These are phyloP conservation scores for Chalara sp. DNA, from an alignment of 2,329 filamentous ascomycete genomes.

Conservation along the genomic window DNA sequence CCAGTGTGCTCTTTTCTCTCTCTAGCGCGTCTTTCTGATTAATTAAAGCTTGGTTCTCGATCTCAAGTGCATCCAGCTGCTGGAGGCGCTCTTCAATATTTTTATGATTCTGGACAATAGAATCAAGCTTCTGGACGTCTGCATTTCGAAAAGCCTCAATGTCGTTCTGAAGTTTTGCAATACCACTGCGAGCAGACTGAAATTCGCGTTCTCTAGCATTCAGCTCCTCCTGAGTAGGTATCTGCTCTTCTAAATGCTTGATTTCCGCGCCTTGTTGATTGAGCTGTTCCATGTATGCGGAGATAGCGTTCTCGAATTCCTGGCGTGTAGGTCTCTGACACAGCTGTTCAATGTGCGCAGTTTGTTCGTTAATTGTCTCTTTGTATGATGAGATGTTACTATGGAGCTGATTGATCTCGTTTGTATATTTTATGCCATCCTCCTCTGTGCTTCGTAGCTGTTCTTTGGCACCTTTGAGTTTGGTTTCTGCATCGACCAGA, in stretches of 20 bases:
- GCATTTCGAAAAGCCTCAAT: constrained; percentile 1
- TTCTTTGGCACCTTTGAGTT: constrained; percentile 1
- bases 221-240: background rate
- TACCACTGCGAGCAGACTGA: constrained; percentile 1
- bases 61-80: background rate
- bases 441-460: constrained; percentile 3
- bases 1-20: background rate
- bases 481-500: background rate
- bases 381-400: constrained; percentile 6
- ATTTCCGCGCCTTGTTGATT: background rate
- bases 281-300: constrained; percentile 6
- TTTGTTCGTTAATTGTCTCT: constrained; percentile 8
- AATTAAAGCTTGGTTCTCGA: background rate
- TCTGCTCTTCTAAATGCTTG: constrained; percentile 5
- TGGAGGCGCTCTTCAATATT: background rate
- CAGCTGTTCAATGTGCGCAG: background rate
- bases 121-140: background rate
- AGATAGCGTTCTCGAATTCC: constrained; percentile 5
- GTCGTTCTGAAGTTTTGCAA: constrained; percentile 7
- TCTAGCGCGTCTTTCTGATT: background rate
- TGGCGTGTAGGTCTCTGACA: background rate
- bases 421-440: background rate
- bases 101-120: background rate
- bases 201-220: constrained; percentile 1
- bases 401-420: constrained; percentile 1